These are phyloP conservation scores for Zizania latifolia DNA, from an alignment of 176 grass and related monocot species.

Conservation along the genomic window DNA sequence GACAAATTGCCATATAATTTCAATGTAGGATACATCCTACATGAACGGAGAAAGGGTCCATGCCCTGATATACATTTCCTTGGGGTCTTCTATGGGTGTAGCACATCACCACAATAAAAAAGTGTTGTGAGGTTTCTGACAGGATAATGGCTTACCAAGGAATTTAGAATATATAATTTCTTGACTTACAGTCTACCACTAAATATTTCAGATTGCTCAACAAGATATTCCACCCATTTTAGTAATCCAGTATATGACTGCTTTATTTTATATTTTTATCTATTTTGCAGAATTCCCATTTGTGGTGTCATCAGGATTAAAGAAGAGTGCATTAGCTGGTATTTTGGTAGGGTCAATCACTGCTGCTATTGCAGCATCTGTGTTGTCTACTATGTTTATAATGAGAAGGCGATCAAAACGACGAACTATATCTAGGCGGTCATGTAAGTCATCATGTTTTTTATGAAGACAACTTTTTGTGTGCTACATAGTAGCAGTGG, in stretches of 20 bases:
- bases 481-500: constrained; percentile 5
- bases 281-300: constrained; percentile 42
- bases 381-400: constrained; percentile 60
- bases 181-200: background rate
- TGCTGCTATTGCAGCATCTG: constrained; percentile 51
- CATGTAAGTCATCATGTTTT: constrained; percentile 47
- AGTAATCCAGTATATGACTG: constrained; percentile 4
- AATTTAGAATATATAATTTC: background rate
- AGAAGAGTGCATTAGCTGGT: constrained; percentile 48
- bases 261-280: background rate
- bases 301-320: constrained; percentile 44
- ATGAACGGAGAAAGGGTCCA: background rate
- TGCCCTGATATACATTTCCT: background rate
- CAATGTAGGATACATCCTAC: background rate
- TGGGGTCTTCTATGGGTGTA: background rate
- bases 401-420: constrained; percentile 48
- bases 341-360: constrained; percentile 45
- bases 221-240: background rate
- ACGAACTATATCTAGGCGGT: constrained; percentile 38
- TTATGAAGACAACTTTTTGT: background rate
- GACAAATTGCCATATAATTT: background rate
- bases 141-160: background rate
- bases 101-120: background rate
- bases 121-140: background rate
- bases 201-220: background rate